Conservation (phyloP, 495 filamentous ascomycete genomes). For the Aspergillus leporis region DNA sequence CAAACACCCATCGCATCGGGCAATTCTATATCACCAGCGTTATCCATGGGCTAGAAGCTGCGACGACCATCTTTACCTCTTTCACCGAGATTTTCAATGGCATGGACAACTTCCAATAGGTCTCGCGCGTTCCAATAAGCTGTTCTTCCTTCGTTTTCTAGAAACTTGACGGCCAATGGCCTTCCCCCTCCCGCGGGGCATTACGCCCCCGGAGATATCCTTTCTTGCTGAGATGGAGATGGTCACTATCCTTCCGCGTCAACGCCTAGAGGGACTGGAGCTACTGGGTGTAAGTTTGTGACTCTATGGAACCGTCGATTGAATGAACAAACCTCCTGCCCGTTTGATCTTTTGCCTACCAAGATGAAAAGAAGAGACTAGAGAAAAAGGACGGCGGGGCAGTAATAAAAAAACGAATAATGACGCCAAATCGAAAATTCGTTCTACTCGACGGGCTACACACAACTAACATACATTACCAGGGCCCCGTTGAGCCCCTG, state of each 20-base stretch:
- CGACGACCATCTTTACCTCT: not conserved
- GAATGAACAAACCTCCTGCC: not conserved
- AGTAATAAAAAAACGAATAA: not conserved
- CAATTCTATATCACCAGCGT: conserved; percentile 4
- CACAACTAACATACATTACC: conserved; percentile 6
- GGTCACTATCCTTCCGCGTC: conserved; percentile 88
- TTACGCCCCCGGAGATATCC: conserved; percentile 85
- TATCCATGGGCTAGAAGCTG: conserved; percentile 1
- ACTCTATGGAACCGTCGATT: not conserved
- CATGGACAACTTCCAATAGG: not conserved
- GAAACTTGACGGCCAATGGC: conserved; percentile 60
- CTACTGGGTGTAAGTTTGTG: conserved; percentile 72
- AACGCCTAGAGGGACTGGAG: conserved; percentile 80
- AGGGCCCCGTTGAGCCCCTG: conserved; percentile 79
- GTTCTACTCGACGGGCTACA: not conserved
- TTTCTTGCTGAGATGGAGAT: conserved; percentile 97
- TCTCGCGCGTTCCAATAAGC: not conserved
- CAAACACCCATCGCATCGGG: conserved; percentile 22
- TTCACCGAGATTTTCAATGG: not conserved
- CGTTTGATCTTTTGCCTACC: not conserved
- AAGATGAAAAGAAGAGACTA: not conserved
- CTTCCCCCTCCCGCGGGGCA: conserved; percentile 75
- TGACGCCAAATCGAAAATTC: not conserved
- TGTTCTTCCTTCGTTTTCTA: not conserved
- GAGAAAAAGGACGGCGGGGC: not conserved